Conservation (phyloP, 352 stramenopile genomes). For the Phytophthora aleatoria region DNA sequence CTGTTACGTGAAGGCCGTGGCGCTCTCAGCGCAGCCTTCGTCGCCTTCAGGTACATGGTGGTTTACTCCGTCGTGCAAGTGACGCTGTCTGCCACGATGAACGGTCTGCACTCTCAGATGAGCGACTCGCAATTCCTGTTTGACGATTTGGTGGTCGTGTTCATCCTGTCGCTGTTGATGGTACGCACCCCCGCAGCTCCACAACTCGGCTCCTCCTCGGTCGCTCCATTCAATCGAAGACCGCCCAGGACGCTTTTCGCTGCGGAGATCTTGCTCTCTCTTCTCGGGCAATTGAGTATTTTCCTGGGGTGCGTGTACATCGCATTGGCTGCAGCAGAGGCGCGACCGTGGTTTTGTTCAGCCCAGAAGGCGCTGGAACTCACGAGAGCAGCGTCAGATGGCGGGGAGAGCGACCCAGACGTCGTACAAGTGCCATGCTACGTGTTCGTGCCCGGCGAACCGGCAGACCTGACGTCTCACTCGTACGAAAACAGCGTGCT, state of each 20-base stretch:
- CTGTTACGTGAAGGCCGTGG: constrained; percentile 90
- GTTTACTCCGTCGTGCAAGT: constrained; percentile 92
- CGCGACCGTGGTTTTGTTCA: constrained; percentile 70
- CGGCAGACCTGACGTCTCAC: constrained; percentile 60
- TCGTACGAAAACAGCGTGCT: constrained; percentile 82
- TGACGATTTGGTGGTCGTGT: constrained; percentile 74
- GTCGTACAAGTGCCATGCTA: constrained; percentile 68
- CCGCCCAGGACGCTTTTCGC: constrained; percentile 71
- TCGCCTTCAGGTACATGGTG: constrained; percentile 93
- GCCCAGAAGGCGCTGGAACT: constrained; percentile 49
- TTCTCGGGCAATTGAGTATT: constrained; percentile 61
- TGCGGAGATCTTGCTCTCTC: constrained; percentile 56
- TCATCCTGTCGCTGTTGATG: constrained; percentile 76
- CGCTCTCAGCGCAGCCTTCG: constrained; percentile 88
- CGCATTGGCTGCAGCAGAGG: constrained; percentile 53
- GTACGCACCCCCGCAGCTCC: constrained; percentile 55
- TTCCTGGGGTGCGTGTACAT: constrained; percentile 64
- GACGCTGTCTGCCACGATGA: constrained; percentile 69
- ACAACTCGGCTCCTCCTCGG: constrained; percentile 31
- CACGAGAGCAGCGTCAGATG: constrained; percentile 35
- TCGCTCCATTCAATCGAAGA: constrained; percentile 37
- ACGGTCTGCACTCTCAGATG: constrained; percentile 66
- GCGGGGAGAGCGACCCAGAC: constrained; percentile 33
- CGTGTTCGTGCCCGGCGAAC: constrained; percentile 54
- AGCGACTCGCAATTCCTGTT: constrained; percentile 84